Evolutionary conservation across 345 rosid genomes (phyloP).

Genomic region (Geranium rotundifolium): DNA sequence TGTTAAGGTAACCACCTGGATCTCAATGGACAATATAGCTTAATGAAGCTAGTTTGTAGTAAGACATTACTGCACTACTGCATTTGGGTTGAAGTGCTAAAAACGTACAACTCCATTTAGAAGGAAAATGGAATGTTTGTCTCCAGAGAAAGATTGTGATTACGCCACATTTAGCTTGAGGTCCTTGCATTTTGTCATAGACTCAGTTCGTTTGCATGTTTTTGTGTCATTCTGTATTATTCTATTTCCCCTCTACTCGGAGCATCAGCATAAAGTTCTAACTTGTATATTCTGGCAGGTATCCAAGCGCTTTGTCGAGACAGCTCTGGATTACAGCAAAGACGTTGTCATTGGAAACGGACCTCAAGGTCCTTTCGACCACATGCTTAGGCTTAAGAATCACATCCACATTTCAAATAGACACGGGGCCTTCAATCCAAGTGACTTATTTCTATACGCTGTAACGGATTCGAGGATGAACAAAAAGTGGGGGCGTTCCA

Average conservation of each 20-base stretch:
- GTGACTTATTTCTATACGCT: conserved; percentile 65
- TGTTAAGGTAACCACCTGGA: conserved; percentile 47
- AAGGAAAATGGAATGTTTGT: too few species aligned
- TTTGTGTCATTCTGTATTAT: too few species aligned
- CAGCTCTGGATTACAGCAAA: conserved; percentile 63
- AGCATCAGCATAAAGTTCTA: conserved; percentile 5
- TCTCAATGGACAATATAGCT: too few species aligned
- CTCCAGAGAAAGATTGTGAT: too few species aligned
- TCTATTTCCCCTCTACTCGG: not conserved
- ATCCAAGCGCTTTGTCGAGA: conserved; percentile 58
- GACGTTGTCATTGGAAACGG: conserved; percentile 74
- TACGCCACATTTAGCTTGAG: too few species aligned
- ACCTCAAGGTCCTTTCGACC: conserved; percentile 90
- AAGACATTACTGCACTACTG: too few species aligned
- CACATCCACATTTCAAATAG: conserved; percentile 17
- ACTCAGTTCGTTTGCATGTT: too few species aligned
- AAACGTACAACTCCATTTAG: too few species aligned
- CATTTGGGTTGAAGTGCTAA: too few species aligned
- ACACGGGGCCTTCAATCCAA: conserved; percentile 40
- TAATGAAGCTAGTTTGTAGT: too few species aligned
- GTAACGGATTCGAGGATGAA: conserved; percentile 85
- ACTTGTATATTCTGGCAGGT: conserved; percentile 32
- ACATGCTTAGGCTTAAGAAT: conserved; percentile 49
- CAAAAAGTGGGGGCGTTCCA: conserved; percentile 63
- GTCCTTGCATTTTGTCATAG: too few species aligned